Percentiles rank a stretch among this genome's conserved stretches.
Conservation (phyloP, 768 basidiomycete species). For the Russula griseocarnosa region DNA sequence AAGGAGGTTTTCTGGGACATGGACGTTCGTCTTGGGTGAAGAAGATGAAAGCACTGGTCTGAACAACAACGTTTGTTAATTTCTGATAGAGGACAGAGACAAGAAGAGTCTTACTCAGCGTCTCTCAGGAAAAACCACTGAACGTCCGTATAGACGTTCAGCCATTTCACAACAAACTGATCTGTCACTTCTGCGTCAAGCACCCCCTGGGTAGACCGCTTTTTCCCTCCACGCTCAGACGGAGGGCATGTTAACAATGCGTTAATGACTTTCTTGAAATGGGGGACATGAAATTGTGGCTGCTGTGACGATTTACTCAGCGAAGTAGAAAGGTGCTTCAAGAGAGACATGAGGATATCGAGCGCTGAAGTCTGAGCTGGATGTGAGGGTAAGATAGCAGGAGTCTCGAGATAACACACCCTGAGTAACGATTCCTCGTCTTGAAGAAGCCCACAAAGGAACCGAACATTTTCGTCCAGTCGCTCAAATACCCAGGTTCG, state of each 20-base stretch:
- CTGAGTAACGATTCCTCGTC: conserved; percentile 72
- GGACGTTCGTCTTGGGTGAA: conserved; percentile 33
- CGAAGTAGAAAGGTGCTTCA: conserved; percentile 72
- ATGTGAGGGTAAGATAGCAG: conserved; percentile 16
- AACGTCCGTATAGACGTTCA: conserved; percentile 75
- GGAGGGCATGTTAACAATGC: conserved; percentile 60
- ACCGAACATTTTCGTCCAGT: conserved; percentile 63
- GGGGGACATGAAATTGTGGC: conserved; percentile 64
- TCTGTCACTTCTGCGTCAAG: conserved; percentile 56
- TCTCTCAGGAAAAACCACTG: conserved; percentile 89
- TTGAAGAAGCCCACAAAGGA: conserved; percentile 65
- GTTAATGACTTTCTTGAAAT: conserved; percentile 61
- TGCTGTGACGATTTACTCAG: conserved; percentile 43
- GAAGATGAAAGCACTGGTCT: conserved; percentile 32
- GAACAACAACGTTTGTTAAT: conserved; percentile 33
- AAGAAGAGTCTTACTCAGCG: conserved; percentile 49
- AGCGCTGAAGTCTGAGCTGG: conserved; percentile 57
- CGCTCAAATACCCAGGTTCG: conserved; percentile 78
- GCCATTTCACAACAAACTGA: conserved; percentile 65
- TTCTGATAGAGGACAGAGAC: conserved; percentile 7
- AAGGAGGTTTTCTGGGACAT: conserved; percentile 51
- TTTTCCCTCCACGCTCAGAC: conserved; percentile 38
- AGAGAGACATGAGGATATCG: conserved; percentile 70
- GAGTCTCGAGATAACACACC: conserved; percentile 43
- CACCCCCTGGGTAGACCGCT: conserved; percentile 21